Evolutionary conservation across 352 stramenopile species (phyloP).

Genomic region (Globisporangium mamillatum): DNA sequence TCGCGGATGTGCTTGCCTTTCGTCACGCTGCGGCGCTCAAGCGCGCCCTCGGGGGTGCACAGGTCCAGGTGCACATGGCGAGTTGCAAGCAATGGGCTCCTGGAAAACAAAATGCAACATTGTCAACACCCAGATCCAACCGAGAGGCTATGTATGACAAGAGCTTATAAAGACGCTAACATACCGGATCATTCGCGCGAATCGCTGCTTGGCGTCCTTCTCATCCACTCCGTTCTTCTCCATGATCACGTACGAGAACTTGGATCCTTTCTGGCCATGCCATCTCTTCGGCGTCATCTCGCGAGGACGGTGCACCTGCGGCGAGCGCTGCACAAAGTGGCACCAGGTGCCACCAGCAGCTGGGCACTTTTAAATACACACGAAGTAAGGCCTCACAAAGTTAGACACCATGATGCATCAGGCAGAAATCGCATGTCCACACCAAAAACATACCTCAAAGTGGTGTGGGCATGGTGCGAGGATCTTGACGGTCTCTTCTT

Average conservation of each 20-base stretch:
- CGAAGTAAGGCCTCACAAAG: not conserved
- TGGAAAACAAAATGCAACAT: constrained; percentile 12
- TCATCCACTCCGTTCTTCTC: constrained; percentile 56
- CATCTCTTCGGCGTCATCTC: constrained; percentile 77
- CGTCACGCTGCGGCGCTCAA: constrained; percentile 76
- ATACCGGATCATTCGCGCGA: constrained; percentile 65
- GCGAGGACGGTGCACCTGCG: constrained; percentile 65
- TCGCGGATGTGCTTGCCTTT: constrained; percentile 73
- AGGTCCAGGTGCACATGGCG: constrained; percentile 82
- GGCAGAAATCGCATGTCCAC: not conserved
- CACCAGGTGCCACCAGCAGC: constrained; percentile 75
- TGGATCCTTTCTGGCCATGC: constrained; percentile 81
- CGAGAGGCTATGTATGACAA: not conserved
- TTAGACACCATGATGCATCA: not conserved
- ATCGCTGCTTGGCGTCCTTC: constrained; percentile 20
- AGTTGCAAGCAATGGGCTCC: constrained; percentile 64
- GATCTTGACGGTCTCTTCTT: constrained; percentile 34
- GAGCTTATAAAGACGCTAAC: not conserved
- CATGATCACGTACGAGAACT: constrained; percentile 85
- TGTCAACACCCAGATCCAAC: not conserved
- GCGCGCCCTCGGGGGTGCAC: constrained; percentile 72
- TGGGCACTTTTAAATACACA: constrained; percentile 41
- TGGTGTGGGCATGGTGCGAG: constrained; percentile 77
- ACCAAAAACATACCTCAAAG: constrained; percentile 39
- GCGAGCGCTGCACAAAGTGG: constrained; percentile 83